phyloP scores from a whole-genome alignment of 2,329 filamentous ascomycete genomes.

The Ceratocystiopsis minuta region DNA sequence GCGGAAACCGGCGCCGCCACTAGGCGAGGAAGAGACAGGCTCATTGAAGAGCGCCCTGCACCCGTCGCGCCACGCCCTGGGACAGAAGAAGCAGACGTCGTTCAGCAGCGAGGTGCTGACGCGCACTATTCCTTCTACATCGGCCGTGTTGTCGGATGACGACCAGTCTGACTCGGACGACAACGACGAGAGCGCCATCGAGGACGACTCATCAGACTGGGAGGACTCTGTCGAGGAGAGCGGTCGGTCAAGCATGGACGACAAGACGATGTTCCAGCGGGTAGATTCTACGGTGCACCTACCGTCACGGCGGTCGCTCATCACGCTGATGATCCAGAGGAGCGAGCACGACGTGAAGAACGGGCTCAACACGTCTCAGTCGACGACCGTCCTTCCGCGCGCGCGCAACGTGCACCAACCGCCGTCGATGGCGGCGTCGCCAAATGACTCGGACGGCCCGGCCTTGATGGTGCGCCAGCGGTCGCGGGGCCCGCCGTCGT shows the following conservation, averaged over 20 bases:
- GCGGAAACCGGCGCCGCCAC: slow-evolving; percentile 3
- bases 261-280: slow-evolving; percentile 67
- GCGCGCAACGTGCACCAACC: slow-evolving; percentile 30
- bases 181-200: slow-evolving; percentile 65
- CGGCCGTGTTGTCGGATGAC: slow-evolving; percentile 27
- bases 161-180: slow-evolving; percentile 47
- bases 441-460: slow-evolving; percentile 43
- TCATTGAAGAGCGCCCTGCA: slow-evolving; percentile 43
- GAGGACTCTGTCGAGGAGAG: slow-evolving; percentile 58
- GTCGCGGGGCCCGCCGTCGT: slow-evolving; percentile 30
- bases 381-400: slow-evolving; percentile 51
- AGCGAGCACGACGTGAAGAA: slow-evolving; percentile 53
- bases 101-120: slow-evolving; percentile 62
- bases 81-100: slow-evolving; percentile 58
- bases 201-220: slow-evolving; percentile 53
- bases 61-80: slow-evolving; percentile 24
- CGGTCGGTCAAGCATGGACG: slow-evolving; percentile 65
- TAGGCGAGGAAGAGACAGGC: slow-evolving; percentile 47
- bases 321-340: slow-evolving; percentile 74
- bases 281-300: slow-evolving; percentile 79
- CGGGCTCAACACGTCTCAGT: slow-evolving; percentile 48
- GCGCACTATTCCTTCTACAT: slow-evolving; percentile 39
- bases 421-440: slow-evolving; percentile 27
- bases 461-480: slow-evolving; percentile 35
- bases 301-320: slow-evolving; percentile 68